Evolutionary conservation across 1,139 yeast genomes (phyloP), one percentile per base, ranked within the genome.

Genomic region (Saccharomyces hybrid): DNA sequence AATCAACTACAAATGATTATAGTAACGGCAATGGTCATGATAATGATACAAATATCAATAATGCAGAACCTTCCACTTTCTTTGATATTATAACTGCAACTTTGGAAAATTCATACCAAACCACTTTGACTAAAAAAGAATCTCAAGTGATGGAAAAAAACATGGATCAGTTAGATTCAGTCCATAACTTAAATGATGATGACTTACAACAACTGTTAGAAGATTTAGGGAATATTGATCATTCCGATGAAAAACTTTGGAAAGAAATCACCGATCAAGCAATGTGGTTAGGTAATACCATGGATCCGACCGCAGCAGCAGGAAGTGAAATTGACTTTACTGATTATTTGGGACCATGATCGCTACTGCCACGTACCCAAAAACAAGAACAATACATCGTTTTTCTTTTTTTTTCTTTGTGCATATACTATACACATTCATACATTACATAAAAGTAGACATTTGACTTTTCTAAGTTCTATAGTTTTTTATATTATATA

Each of bases 181-280:
- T 61, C 5, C 58, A 59, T 24, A 54, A 58, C 14, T 62, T 63
- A 5, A 63, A 63, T 51, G 57, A 61, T 42, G 58, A 61, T 41
- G 66, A 64, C 47, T 53, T 68, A 9, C 66, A 68, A 47, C 63
- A 59, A 51, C 51, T 69, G n/a, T 58, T 69, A 44, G 68, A 67
- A 48, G 64, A 58, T 44, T 53, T 68, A 52, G 63, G 60, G 26
- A 59, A 66, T 47, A 55, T 62, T 2, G 68, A 72, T 7, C 71
- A 67, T 72, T 74, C 71, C 46, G 89, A 86, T 63, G 79, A 81
- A 61, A 79, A 85, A 62, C 69, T 88, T 53, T 83, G 95, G 91
- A 81, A 82, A 66, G 88, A 85, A 63, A 82, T 86, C 58, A 81
- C 88, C 2, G 78, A 78, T 66, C 89, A 82, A 66, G 89, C 95